phyloP scores from a whole-genome alignment of 306 rosid genomes.

The Vigna trinervia region DNA sequence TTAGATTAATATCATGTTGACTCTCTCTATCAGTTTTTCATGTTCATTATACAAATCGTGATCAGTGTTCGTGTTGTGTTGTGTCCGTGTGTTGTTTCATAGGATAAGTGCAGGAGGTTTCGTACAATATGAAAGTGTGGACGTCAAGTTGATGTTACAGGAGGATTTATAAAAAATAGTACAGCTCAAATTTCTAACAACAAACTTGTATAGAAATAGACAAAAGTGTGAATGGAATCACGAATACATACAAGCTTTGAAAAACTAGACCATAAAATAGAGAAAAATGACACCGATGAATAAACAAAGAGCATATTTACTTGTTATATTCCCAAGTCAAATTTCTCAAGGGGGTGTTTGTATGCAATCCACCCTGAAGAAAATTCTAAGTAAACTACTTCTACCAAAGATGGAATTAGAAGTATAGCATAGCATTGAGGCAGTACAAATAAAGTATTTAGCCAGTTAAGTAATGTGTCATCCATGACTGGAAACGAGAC shows the following conservation, averaged over 20 bases:
- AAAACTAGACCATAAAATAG: background rate
- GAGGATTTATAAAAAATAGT: background rate
- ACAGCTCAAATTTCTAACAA: background rate
- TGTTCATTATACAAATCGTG: too few species aligned
- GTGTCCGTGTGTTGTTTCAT: too few species aligned
- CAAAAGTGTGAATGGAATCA: background rate
- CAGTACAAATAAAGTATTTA: conserved; percentile 27
- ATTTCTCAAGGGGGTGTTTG: conserved; percentile 27
- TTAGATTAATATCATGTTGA: too few species aligned
- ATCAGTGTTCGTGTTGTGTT: too few species aligned
- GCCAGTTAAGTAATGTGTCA: conserved; percentile 63
- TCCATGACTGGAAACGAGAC: conserved; percentile 93
- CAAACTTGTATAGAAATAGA: background rate
- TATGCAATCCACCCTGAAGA: conserved; percentile 11
- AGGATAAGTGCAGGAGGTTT: too few species aligned
- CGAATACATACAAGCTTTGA: background rate
- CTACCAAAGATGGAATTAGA: conserved; percentile 19
- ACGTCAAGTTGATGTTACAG: conserved; percentile 5
- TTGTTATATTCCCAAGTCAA: conserved; percentile 15
- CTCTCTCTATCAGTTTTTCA: too few species aligned
- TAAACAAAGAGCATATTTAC: conserved; percentile 17
- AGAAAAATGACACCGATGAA: conserved; percentile 5
- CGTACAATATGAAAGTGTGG: too few species aligned
- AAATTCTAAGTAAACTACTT: background rate
- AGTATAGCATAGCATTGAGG: conserved; percentile 11